These are phyloP conservation scores for Lipomyces sp. DNA, from an alignment of 805 yeast species.

Conservation along the genomic window DNA sequence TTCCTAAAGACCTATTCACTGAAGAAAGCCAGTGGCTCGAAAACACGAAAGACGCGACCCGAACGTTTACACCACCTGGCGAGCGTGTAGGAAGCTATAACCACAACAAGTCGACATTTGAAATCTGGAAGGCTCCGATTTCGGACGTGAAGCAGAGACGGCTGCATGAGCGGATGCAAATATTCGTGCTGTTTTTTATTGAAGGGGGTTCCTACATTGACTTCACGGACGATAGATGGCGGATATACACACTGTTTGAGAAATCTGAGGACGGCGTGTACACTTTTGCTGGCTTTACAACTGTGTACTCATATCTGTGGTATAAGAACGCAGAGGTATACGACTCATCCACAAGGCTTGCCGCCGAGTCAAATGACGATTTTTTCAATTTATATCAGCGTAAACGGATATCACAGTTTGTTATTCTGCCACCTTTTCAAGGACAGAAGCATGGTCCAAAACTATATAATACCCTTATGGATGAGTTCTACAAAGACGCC, in stretches of 20 bases:
- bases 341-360: slow-evolving; percentile 46
- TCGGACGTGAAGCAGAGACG: slow-evolving; percentile 52
- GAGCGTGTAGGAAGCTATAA: slow-evolving; percentile 46
- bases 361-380: slow-evolving; percentile 22
- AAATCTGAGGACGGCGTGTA: slow-evolving; percentile 33
- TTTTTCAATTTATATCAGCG: slow-evolving; percentile 46
- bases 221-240: slow-evolving; percentile 77
- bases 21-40: slow-evolving; percentile 68
- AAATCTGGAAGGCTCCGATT: slow-evolving; percentile 58
- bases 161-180: slow-evolving; percentile 72
- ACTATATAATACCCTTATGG: slow-evolving; percentile 62
- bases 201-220: slow-evolving; percentile 95
- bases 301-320: slow-evolving; percentile 83
- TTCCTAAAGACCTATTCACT: slow-evolving; percentile 65
- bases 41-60: slow-evolving; percentile 9
- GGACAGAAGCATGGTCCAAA: slow-evolving; percentile 69
- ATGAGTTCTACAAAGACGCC: slow-evolving; percentile 59
- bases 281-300: slow-evolving; percentile 75
- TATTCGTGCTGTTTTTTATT: slow-evolving; percentile 79
- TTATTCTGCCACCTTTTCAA: slow-evolving; percentile 85
- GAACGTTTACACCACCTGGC: slow-evolving; percentile 37
- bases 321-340: slow-evolving; percentile 61
- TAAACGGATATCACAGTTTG: slow-evolving; percentile 83
- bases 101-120: slow-evolving; percentile 51
- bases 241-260: slow-evolving; percentile 61